These are phyloP conservation scores for Nothophoma quercina DNA, from an alignment of 2,329 filamentous ascomycete genomes.

Conservation along the genomic window DNA sequence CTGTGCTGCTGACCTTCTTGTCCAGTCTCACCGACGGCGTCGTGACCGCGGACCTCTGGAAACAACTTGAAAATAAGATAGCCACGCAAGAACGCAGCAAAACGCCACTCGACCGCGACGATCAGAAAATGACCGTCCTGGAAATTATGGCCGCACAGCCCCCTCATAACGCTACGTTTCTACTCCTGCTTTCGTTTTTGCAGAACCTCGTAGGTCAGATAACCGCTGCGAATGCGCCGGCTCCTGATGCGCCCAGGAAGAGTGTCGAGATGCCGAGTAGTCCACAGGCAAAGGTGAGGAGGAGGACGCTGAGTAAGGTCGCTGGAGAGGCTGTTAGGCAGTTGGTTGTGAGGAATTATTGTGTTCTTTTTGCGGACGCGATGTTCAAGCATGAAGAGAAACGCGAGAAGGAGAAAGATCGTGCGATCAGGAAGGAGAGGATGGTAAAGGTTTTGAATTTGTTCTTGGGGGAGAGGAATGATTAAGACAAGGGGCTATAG, in stretches of 20 bases:
- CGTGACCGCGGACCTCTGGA: slow-evolving; percentile 74
- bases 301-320: slow-evolving; percentile 52
- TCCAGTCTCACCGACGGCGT: slow-evolving; percentile 79
- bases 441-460: slow-evolving; percentile 73
- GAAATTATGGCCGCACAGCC: slow-evolving; percentile 74
- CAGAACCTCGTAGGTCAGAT: slow-evolving; percentile 65
- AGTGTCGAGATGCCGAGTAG: slow-evolving; percentile 39
- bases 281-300: slow-evolving; percentile 48
- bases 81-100: slow-evolving; percentile 52
- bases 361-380: slow-evolving; percentile 69
- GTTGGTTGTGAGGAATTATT: slow-evolving; percentile 67
- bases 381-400: slow-evolving; percentile 63
- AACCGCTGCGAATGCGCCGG: slow-evolving; percentile 36
- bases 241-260: slow-evolving; percentile 32
- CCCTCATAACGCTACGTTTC: slow-evolving; percentile 86
- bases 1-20: slow-evolving; percentile 78
- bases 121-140: slow-evolving; percentile 68
- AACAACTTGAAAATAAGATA: slow-evolving; percentile 39
- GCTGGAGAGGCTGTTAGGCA: slow-evolving; percentile 63
- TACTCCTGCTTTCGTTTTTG: slow-evolving; percentile 83
- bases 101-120: slow-evolving; percentile 56
- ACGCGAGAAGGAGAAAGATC: slow-evolving; percentile 64
- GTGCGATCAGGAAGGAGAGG: slow-evolving; percentile 66
- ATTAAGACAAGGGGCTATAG: not conserved
- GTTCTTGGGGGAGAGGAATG: slow-evolving; percentile 63